Evolutionary conservation across 208 protist genomes (phyloP), one percentile per base, ranked within the genome.

Genomic region (Sergeia podlipaevii): DNA sequence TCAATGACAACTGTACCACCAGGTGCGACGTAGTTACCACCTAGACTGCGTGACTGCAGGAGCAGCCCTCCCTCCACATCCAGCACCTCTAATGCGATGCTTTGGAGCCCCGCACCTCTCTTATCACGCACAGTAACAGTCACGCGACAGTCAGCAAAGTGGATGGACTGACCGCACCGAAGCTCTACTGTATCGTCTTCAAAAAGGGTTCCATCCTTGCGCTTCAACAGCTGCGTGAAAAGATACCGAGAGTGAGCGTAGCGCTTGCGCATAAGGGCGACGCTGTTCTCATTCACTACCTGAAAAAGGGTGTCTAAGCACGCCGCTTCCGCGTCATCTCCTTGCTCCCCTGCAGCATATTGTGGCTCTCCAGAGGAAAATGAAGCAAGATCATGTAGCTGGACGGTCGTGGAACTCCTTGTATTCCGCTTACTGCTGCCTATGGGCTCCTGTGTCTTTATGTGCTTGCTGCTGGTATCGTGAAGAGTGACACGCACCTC

Each of bases 21-120:
- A 13, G 73, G 30, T 21, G 46, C 11, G 41, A 67, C 58, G 18
- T 33, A 43, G 21, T 32, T n/a, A 18, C 45, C 73, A 11, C 52
- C 56, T 18, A 69, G 67, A 41, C 50, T 66, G 33, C 70, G 80
- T 0, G 67, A 73, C 66, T 93, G 76, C 21, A 93, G 33, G 23
- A 88, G 27, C 42, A 93, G 62, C 0, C 77, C 78, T 15, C 60
- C 64, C 43, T 83, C 70, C 5, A 70, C 60, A 13, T 65, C 60
- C 24, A 83, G 52, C 13, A 86, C 53, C 23, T 77, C 71, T 24
- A 90, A 1, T 11, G 65, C 46, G 4, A 85, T 63, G 42, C 69
- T 42, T 26, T 29, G 13, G 8, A 89, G 56, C 1, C 43, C 62
- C 23, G 27, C 37, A 32, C 57, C 63, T 0, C 32, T 61, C 33